Evolutionary conservation across 164 flowering plant species (phyloP).

Genomic region (Cinnamomum chago): DNA sequence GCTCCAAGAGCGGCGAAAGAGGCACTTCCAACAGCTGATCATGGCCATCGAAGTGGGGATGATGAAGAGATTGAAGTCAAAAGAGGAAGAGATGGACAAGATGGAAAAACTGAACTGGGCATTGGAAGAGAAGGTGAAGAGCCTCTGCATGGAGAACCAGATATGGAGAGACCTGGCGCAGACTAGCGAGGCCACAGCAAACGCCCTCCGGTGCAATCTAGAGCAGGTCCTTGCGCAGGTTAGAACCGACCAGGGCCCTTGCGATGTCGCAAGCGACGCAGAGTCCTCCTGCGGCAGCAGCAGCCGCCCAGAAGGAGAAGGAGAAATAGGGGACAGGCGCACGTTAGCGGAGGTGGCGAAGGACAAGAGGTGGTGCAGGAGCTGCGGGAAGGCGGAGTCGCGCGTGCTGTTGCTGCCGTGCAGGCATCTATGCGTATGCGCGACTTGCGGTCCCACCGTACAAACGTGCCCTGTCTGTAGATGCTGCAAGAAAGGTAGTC

Average conservation of each 20-base stretch:
- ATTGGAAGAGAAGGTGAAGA: conserved; percentile 52
- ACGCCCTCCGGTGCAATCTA: conserved; percentile 48
- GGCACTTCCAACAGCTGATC: conserved; percentile 37
- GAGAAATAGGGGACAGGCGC: neutral
- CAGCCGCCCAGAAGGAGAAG: conserved; percentile 3
- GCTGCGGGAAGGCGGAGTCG: conserved; percentile 36
- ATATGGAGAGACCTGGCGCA: conserved; percentile 74
- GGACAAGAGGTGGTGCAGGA: conserved; percentile 22
- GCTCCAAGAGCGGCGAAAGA: conserved; percentile 41
- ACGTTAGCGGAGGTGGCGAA: neutral
- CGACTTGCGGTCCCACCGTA: conserved; percentile 37
- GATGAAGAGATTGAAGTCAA: conserved; percentile 43
- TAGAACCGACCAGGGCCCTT: conserved; percentile 19
- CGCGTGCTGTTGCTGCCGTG: conserved; percentile 62
- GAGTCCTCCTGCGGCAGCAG: conserved; percentile 24
- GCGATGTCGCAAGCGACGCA: conserved; percentile 23
- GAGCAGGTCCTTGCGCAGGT: conserved; percentile 53
- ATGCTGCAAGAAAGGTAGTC: conserved; percentile 37
- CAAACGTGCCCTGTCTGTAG: conserved; percentile 61
- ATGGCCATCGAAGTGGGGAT: conserved; percentile 41
- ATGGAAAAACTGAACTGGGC: conserved; percentile 55
- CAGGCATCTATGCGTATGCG: conserved; percentile 61
- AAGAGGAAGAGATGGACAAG: conserved; percentile 61
- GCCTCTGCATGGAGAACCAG: conserved; percentile 58
- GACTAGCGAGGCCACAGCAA: conserved; percentile 70